Percentiles rank a stretch among this genome's conserved stretches.
These are phyloP conservation scores for Omphalea diandra DNA, from an alignment of 441 rosid genomes.

Conservation along the genomic window DNA sequence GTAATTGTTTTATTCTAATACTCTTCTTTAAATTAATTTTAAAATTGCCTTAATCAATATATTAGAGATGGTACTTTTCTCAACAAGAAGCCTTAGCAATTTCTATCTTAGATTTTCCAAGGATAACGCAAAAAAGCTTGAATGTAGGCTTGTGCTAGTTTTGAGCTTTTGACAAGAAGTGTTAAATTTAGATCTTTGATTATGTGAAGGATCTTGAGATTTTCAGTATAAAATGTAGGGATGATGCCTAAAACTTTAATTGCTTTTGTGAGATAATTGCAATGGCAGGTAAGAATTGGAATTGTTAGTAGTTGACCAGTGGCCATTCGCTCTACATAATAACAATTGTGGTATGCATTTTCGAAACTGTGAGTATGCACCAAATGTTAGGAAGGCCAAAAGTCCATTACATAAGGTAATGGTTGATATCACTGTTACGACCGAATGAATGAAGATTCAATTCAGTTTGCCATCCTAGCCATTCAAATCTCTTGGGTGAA, in stretches of 20 bases:
- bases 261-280: not conserved
- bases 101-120: not conserved
- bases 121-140: not conserved
- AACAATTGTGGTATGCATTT: not conserved
- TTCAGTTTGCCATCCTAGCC: no score
- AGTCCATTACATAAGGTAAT: not conserved
- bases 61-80: not conserved
- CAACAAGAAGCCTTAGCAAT: not conserved
- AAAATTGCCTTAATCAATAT: not conserved
- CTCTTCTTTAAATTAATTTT: no score
- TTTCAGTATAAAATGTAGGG: not conserved
- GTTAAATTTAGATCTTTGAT: not conserved
- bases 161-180: not conserved
- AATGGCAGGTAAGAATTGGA: not conserved
- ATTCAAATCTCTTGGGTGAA: no score
- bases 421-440: no score
- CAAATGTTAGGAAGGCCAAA: not conserved
- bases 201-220: not conserved
- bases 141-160: not conserved
- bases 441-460: no score
- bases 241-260: not conserved
- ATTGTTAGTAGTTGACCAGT: not conserved
- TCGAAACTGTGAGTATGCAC: not conserved
- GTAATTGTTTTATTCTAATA: no score
- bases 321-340: no score